phyloP scores from a whole-genome alignment of 1,284 basidiomycete genomes.

The Stygiomarasmius scandens region DNA sequence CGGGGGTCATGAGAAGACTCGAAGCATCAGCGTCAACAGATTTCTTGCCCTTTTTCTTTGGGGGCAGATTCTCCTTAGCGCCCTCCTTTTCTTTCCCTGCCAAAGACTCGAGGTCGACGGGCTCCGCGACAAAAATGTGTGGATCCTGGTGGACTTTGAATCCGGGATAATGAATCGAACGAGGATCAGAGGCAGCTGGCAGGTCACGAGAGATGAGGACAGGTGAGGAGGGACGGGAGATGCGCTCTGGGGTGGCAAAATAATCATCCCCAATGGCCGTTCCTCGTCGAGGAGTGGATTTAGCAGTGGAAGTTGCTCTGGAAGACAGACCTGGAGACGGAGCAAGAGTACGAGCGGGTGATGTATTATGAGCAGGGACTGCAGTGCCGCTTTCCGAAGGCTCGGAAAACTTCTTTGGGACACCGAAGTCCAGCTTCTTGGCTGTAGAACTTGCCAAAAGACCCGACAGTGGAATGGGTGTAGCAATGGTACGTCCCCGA shows the following conservation, averaged over 20 bases:
- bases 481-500: slow-evolving; percentile 28
- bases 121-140: slow-evolving; percentile 36
- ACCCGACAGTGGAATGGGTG: neutral
- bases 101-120: slow-evolving; percentile 19
- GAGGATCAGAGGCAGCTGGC: slow-evolving; percentile 49
- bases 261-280: slow-evolving; percentile 12
- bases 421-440: slow-evolving; percentile 54
- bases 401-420: slow-evolving; percentile 30
- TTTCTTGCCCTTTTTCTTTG: slow-evolving; percentile 45
- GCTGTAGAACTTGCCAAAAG: slow-evolving; percentile 43
- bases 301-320: slow-evolving; percentile 7
- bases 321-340: slow-evolving; percentile 25
- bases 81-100: slow-evolving; percentile 32
- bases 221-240: slow-evolving; percentile 22
- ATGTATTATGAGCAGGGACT: neutral
- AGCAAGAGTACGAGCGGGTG: slow-evolving; percentile 17
- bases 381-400: slow-evolving; percentile 7
- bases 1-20: slow-evolving; percentile 24
- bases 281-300: slow-evolving; percentile 5
- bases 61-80: slow-evolving; percentile 59
- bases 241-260: slow-evolving; percentile 15
- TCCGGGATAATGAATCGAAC: slow-evolving; percentile 73
- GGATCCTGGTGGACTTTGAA: slow-evolving; percentile 65
- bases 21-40: slow-evolving; percentile 24
- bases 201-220: slow-evolving; percentile 44